Base-by-base conservation (phyloP, 768 basidiomycete species). In the Lyophyllum shimeji region DNA sequence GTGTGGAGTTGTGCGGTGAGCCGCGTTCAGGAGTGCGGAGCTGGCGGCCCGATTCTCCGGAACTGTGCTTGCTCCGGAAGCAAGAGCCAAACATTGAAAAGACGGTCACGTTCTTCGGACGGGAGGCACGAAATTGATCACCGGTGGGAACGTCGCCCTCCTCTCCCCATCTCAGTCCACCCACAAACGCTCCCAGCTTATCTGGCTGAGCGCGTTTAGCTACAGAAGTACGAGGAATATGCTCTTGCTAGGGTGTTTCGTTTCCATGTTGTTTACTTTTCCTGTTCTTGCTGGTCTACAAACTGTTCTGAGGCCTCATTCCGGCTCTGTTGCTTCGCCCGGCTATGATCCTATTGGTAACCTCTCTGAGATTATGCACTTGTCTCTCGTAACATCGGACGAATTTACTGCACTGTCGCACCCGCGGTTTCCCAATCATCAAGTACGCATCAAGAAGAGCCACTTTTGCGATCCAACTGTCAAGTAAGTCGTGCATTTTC, bases 401-500 rank as follows among this genome's bases (percentile, higher is more conserved):
- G 67, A 63, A 3, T 80, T 76, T 55, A 74, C 76, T 1, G 58
- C 73, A 8, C 63, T 82, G 31, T 69, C 74, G 7, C 81, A 82
- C 63, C 74, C 84, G 4, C 69, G 67, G 7, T 84, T 83, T 57
- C 83, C 84, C 18, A 66, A 71, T 34, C 79, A 85, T 55, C 72
- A 75, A 46, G 76, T 86, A 42, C 78, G 85, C 39, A 69, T 87
- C 60, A 86, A 85, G 73, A 84, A 83, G 67, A 80, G 72, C 34
- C 63, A 73, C 49, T 86, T 86, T 63, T 86, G 85, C 59, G 84
- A 86, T 64, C 78, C 82, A 13, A 86, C 84, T 15, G 84, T 86
- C 40, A 82, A 80, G 82, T 83, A 62, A 68, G 69, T 73, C 13
- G 20, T 29, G 52, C 24, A 55, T 48, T 37, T 55, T 50, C 25